Conservation (phyloP, 2,329 filamentous ascomycete species). For the Cladosporium sp. region DNA sequence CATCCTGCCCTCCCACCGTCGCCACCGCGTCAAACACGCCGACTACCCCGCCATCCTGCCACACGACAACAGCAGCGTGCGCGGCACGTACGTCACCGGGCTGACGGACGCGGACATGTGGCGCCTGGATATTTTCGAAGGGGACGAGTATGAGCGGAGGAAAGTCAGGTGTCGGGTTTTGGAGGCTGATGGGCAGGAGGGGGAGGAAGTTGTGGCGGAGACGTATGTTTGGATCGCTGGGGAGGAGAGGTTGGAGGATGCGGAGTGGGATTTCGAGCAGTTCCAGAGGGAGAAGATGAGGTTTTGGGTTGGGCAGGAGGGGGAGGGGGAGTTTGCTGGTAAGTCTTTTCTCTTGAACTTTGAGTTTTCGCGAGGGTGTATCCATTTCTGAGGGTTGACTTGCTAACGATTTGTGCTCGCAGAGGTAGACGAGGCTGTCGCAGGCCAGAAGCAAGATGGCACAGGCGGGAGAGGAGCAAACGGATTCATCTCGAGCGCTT, state of each 20-base stretch:
- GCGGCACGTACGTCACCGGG: slow-evolving; percentile 73
- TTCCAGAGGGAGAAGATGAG: slow-evolving; percentile 73
- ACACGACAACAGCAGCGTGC: slow-evolving; percentile 49
- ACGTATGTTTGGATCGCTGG: slow-evolving; percentile 51
- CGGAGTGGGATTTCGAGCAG: slow-evolving; percentile 84
- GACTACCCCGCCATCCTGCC: slow-evolving; percentile 80
- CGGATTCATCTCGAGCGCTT: slow-evolving; percentile 37
- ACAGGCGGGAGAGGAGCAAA: slow-evolving; percentile 42
- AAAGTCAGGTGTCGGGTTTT: slow-evolving; percentile 21
- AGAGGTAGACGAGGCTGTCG: slow-evolving; percentile 45
- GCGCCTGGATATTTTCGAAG: slow-evolving; percentile 80
- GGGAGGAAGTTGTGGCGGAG: slow-evolving; percentile 41
- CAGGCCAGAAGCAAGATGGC: slow-evolving; percentile 34
- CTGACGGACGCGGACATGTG: slow-evolving; percentile 72
- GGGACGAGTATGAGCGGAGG: slow-evolving; percentile 64
- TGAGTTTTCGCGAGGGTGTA: too few relatives aligned
- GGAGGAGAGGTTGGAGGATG: slow-evolving; percentile 55
- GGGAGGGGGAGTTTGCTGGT: slow-evolving; percentile 45
- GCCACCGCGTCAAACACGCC: slow-evolving; percentile 61
- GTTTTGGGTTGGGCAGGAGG: slow-evolving; percentile 51
- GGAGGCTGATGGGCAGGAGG: slow-evolving; percentile 28
- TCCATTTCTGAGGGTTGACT: too few relatives aligned
- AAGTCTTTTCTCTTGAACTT: slow-evolving; percentile 21
- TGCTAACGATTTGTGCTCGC: slow-evolving; percentile 3
- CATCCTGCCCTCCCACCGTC: slow-evolving; percentile 68